Percentiles rank a stretch among this genome's conserved stretches.
Evolutionary conservation across 2,329 filamentous ascomycete genomes (phyloP).

Genomic region (Neoascochyta sp.): DNA sequence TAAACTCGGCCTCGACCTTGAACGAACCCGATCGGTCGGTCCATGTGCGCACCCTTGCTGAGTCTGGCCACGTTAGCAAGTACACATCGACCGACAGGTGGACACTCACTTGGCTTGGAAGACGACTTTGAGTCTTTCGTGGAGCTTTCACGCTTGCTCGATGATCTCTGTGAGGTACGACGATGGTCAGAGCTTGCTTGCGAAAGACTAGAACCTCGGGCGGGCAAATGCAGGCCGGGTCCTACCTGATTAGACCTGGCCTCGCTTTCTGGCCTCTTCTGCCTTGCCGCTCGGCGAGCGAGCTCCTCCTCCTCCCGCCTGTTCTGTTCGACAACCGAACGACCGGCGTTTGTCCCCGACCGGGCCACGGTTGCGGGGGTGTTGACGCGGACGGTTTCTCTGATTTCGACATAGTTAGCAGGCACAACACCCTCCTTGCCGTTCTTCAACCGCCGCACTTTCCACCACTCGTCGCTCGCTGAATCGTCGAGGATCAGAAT

Average conservation of each 20-base stretch:
- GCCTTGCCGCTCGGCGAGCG: constrained; percentile 72
- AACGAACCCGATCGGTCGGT: constrained; percentile 94
- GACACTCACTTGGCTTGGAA: constrained; percentile 68
- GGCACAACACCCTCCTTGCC: constrained; percentile 94
- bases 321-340: constrained; percentile 73
- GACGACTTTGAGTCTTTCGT: constrained; percentile 51
- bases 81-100: constrained; percentile 7
- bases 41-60: constrained; percentile 82
- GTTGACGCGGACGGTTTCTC: constrained; percentile 58
- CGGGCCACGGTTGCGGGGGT: constrained; percentile 48
- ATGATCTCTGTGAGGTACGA: constrained; percentile 68
- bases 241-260: constrained; percentile 67
- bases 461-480: constrained; percentile 98
- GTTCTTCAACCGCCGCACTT: constrained; percentile 83
- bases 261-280: constrained; percentile 54
- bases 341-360: constrained; percentile 56
- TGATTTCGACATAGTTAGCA: constrained; percentile 91
- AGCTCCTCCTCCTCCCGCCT: constrained; percentile 76
- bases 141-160: constrained; percentile 65
- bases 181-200: constrained; percentile 64
- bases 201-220: constrained; percentile 74
- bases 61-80: constrained; percentile 48
- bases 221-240: constrained; percentile 69
- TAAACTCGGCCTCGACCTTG: constrained; percentile 94
- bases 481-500: constrained; percentile 84